These are phyloP conservation scores for Sphagnum tenellum DNA, from an alignment of 225 moss, liverwort and hornwort species.

Conservation along the genomic window DNA sequence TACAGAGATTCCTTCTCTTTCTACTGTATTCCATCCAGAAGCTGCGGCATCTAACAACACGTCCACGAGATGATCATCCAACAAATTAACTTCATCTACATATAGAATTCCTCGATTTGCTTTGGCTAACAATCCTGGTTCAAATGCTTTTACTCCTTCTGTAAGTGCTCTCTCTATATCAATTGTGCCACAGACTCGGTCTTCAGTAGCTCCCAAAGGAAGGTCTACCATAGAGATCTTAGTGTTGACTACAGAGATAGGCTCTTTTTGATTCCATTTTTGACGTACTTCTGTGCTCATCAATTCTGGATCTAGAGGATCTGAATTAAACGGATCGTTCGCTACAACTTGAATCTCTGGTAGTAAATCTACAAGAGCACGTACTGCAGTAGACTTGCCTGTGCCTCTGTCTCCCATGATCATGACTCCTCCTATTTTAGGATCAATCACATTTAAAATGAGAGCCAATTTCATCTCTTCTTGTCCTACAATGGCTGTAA, in stretches of 20 bases:
- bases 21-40: conserved; percentile 51
- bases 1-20: conserved; percentile 63
- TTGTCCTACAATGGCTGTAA: conserved; percentile 86
- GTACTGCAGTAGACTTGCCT: conserved; percentile 78
- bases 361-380: conserved; percentile 75
- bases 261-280: conserved; percentile 13
- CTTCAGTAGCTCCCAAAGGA: conserved; percentile 72
- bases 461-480: conserved; percentile 91
- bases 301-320: conserved; percentile 57
- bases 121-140: conserved; percentile 59
- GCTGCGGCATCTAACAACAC: conserved; percentile 45
- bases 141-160: conserved; percentile 49
- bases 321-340: conserved; percentile 79
- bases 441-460: conserved; percentile 75
- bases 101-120: conserved; percentile 48
- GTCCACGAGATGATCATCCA: conserved; percentile 52
- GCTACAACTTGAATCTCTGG: conserved; percentile 62
- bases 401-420: conserved; percentile 87
- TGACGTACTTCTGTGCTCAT: background rate
- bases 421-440: conserved; percentile 85
- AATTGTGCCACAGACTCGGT: conserved; percentile 58
- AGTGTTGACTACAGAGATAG: conserved; percentile 28
- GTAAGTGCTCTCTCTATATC: conserved; percentile 50
- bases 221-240: conserved; percentile 87
- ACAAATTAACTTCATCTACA: conserved; percentile 45